A percentile compares a stretch with the other conserved stretches of the same genome.
Conservation (phyloP, 768 basidiomycete genomes). For the Lepiota subincarnata region DNA sequence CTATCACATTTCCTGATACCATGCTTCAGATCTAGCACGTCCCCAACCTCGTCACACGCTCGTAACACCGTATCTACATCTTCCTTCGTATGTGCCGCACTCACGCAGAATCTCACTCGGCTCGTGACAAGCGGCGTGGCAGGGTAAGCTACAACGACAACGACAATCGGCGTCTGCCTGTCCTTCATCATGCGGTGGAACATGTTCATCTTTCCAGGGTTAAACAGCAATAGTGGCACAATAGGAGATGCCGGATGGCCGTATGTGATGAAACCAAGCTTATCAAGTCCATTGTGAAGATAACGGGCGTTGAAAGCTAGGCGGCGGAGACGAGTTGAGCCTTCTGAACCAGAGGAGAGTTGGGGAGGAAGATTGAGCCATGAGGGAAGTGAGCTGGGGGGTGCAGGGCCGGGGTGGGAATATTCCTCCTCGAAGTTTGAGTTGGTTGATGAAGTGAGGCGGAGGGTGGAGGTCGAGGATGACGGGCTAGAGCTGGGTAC, state of each 20-base stretch:
- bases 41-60: constrained; percentile 91
- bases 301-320: constrained; percentile 96
- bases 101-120: constrained; percentile 91
- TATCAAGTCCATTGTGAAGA: constrained; percentile 78
- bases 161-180: constrained; percentile 74
- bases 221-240: constrained; percentile 87
- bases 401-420: constrained; percentile 65
- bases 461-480: constrained; percentile 23
- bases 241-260: constrained; percentile 90
- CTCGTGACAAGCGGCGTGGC: constrained; percentile 87
- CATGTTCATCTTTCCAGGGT: constrained; percentile 89
- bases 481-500: constrained; percentile 30
- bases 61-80: constrained; percentile 84
- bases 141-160: constrained; percentile 88
- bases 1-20: constrained; percentile 49
- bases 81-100: constrained; percentile 94
- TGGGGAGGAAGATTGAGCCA: constrained; percentile 76
- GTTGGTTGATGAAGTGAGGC: constrained; percentile 27
- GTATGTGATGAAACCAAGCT: constrained; percentile 96
- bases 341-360: constrained; percentile 82
- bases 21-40: constrained; percentile 87
- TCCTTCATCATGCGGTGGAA: constrained; percentile 89
- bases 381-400: constrained; percentile 56
- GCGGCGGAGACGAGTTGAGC: constrained; percentile 73
- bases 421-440: constrained; percentile 31